Conservation (phyloP, 495 filamentous ascomycete genomes). For the Annulohypoxylon moriforme region DNA sequence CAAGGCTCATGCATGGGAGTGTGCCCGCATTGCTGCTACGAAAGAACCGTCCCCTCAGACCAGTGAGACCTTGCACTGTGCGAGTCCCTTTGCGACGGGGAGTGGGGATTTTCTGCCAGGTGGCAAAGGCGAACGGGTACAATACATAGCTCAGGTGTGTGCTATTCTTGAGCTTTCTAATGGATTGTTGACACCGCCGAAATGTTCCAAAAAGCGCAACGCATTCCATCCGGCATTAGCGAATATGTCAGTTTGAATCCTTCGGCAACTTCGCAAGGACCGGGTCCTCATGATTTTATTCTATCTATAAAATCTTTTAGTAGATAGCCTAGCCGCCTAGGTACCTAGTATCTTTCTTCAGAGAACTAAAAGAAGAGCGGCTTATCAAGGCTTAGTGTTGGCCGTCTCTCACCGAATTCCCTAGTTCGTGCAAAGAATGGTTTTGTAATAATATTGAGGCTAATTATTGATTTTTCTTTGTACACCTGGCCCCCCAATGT, state of each 20-base stretch:
- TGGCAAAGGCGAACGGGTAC: conserved; percentile 29
- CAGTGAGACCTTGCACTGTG: conserved; percentile 34
- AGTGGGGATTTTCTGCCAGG: conserved; percentile 35
- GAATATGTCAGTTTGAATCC: conserved; percentile 16
- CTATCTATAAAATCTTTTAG: neutral
- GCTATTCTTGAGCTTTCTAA: conserved; percentile 13
- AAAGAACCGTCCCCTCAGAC: conserved; percentile 36
- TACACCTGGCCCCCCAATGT: neutral
- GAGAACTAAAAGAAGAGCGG: neutral
- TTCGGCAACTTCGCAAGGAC: neutral
- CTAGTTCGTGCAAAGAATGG: conserved; percentile 7
- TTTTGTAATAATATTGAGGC: conserved; percentile 14
- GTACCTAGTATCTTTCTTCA: neutral
- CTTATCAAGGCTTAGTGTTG: conserved; percentile 29
- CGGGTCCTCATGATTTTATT: neutral
- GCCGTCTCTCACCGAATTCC: conserved; percentile 10
- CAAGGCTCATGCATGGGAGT: conserved; percentile 33
- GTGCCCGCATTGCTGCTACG: conserved; percentile 43
- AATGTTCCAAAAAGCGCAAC: conserved; percentile 4
- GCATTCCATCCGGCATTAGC: conserved; percentile 29
- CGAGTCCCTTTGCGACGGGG: conserved; percentile 21
- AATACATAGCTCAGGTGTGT: neutral
- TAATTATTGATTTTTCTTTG: neutral
- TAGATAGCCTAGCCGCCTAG: neutral
- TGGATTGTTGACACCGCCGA: conserved; percentile 17